Conservation (phyloP, 78 protist species). For the Anaeramoeba ignava region DNA sequence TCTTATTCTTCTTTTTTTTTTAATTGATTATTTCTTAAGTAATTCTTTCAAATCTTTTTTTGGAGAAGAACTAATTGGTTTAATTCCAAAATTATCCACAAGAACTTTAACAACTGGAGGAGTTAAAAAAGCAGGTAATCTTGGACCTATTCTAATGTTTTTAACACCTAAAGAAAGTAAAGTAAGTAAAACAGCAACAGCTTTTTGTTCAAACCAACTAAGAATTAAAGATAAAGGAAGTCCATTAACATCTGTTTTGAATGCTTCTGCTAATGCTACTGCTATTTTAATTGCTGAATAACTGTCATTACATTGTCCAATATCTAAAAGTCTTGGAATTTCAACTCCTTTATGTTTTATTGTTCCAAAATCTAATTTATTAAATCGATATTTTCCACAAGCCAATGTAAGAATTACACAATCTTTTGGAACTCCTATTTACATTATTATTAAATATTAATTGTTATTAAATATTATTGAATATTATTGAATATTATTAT, state of each 20-base stretch:
- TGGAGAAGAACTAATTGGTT: background rate
- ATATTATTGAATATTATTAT: no score
- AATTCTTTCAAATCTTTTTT: no score
- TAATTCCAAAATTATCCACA: constrained; percentile 11
- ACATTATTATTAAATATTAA: no score
- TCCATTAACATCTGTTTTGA: constrained; percentile 26
- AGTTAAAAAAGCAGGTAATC: constrained; percentile 56
- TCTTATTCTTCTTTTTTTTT: no score
- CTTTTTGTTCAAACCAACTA: constrained; percentile 78
- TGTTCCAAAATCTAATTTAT: constrained; percentile 31
- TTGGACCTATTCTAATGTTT: constrained; percentile 62
- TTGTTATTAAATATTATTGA: no score
- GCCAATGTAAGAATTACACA: constrained; percentile 43
- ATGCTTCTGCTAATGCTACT: constrained; percentile 33
- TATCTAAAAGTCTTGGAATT: constrained; percentile 65
- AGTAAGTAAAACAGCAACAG: constrained; percentile 54
- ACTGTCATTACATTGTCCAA: constrained; percentile 82
- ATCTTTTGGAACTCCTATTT: constrained; percentile 28
- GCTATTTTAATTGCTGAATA: constrained; percentile 60
- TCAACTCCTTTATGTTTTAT: constrained; percentile 36
- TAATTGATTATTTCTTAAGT: no score
- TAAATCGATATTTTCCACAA: constrained; percentile 55
- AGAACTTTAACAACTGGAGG: constrained; percentile 10
- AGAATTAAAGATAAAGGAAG: constrained; percentile 49
- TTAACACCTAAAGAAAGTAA: constrained; percentile 46